Base-by-base conservation (phyloP, 1,139 yeast genomes). In the Sugiyamaella japonica region DNA sequence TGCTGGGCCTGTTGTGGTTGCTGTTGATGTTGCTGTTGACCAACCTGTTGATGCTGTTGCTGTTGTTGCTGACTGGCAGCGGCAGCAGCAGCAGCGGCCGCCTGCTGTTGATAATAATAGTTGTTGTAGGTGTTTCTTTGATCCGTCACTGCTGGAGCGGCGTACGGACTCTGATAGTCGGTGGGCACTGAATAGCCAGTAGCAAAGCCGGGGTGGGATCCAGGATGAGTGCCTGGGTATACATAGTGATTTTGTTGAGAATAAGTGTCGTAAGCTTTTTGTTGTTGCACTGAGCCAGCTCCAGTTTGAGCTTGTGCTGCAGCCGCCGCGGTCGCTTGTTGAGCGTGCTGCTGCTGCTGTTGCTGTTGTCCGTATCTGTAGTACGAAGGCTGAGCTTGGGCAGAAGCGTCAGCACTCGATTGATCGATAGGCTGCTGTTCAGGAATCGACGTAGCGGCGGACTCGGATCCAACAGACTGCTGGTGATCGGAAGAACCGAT, bases 221-320 rank as follows among this genome's bases (percentile, higher is more conserved):
- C 56, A 17, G 65, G 64, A 55, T 63, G 65, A 40, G 58, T 49
- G 20, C 63, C 63, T 34, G 66, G 66, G 49, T 64, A 65, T 52
- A 60, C 60, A 53, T 63, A 64, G 32, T 62, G 64, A 48, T 55
- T 62, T 44, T 44, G 66, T 54, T 62, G 66, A 41, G 59, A 56
- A 53, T 53, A 60, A 20, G 38, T 50, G 17, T 61, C 65, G 37
- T 56, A 61, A 17, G 66, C 60, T 53, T 61, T 61, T 44, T 63
- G 66, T 44, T 63, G 66, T 44, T 58, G 61, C 28, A 58, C 53
- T 29, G 52, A 38, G 9, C 43, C 52, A 36, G 49, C 63, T 20
- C 25, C 25, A 16, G 48, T 50, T 53, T 55, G 61, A 29, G 43
- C 40, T 46, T 54, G 55, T 37, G 25, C 6, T 20, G 25, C 3